Evolutionary conservation across 805 yeast genomes (phyloP).

Genomic region (Schwanniomyces sp.): DNA sequence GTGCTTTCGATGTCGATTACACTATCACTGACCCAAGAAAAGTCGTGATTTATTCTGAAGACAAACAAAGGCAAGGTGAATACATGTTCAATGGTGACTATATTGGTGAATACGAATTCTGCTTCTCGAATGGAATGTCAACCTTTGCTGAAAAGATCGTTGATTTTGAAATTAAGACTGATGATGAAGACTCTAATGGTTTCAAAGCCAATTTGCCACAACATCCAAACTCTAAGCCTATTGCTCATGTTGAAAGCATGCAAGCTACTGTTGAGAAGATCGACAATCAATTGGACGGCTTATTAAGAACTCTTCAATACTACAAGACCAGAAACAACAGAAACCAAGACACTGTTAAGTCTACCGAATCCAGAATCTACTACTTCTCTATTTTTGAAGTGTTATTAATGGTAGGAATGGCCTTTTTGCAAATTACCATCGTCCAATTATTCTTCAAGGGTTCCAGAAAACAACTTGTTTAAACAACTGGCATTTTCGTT

Average conservation of each 20-base stretch:
- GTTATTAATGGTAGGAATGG: conserved; percentile 72
- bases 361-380: conserved; percentile 76
- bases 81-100: conserved; percentile 64
- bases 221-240: conserved; percentile 46
- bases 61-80: conserved; percentile 76
- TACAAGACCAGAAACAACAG: conserved; percentile 89
- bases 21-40: conserved; percentile 58
- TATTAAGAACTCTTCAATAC: conserved; percentile 66
- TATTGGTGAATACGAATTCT: conserved; percentile 82
- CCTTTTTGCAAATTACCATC: conserved; percentile 62
- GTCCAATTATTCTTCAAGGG: conserved; percentile 73
- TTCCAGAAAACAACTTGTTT: conserved; percentile 65
- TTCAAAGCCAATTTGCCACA: conserved; percentile 65
- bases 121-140: conserved; percentile 80
- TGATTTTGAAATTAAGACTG: conserved; percentile 72
- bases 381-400: conserved; percentile 75
- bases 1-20: conserved; percentile 79
- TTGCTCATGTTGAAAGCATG: conserved; percentile 53
- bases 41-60: conserved; percentile 50
- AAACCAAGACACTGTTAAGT: conserved; percentile 83
- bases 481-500: conserved; percentile 6
- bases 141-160: conserved; percentile 80
- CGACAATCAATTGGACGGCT: conserved; percentile 56
- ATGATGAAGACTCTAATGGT: conserved; percentile 36
- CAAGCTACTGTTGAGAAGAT: conserved; percentile 56